phyloP scores from a whole-genome alignment of 441 rosid species.

The Erodium trifolium region DNA sequence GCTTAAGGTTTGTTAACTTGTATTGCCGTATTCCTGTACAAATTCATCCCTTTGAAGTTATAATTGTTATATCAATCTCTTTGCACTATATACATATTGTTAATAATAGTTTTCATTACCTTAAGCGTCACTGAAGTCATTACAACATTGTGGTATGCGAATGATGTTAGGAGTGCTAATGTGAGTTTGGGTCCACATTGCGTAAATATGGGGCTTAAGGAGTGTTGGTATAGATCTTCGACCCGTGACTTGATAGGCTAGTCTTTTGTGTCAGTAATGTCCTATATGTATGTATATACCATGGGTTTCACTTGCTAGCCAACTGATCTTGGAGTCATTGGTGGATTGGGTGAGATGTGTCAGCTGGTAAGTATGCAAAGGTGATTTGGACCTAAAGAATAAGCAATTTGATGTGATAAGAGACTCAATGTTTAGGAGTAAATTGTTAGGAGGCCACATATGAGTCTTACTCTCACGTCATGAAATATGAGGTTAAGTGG shows the following conservation, averaged over 20 bases:
- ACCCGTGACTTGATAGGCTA: background rate
- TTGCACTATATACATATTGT: background rate
- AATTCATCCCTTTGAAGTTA: background rate
- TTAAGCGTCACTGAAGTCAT: background rate
- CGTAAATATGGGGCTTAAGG: background rate
- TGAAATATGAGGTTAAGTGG: background rate
- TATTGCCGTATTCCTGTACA: background rate
- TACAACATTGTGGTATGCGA: background rate
- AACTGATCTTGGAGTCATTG: background rate
- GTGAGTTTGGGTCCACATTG: background rate
- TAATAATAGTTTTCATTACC: background rate
- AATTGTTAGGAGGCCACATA: background rate
- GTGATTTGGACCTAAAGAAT: background rate
- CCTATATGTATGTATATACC: background rate
- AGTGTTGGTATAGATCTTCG: background rate
- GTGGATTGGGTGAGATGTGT: background rate
- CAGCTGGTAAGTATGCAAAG: background rate
- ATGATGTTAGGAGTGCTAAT: background rate
- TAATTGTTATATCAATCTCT: background rate
- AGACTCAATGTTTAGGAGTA: background rate
- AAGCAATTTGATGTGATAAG: background rate
- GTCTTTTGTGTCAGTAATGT: background rate
- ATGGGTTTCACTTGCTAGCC: background rate
- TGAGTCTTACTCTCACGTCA: background rate
- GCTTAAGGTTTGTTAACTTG: slow-evolving; percentile 52